Percentiles rank a stretch among this genome's conserved stretches.
These are phyloP conservation scores for Tetrapisispora pingtungensis DNA, from an alignment of 805 yeast genomes.

Conservation along the genomic window DNA sequence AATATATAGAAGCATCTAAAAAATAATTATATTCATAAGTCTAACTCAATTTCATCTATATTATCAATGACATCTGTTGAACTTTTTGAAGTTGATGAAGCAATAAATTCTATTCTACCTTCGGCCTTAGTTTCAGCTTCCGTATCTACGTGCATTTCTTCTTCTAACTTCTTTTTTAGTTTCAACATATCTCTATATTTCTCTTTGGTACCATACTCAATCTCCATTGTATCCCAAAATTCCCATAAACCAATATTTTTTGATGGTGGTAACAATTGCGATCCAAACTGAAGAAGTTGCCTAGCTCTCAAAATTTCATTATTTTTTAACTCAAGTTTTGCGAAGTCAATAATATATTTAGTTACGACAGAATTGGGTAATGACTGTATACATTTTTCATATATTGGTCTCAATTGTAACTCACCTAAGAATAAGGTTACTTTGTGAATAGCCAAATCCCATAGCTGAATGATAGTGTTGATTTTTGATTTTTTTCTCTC, in stretches of 20 bases:
- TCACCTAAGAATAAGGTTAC: constrained; percentile 33
- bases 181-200: constrained; percentile 67
- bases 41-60: constrained; percentile 55
- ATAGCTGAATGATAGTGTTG: constrained; percentile 30
- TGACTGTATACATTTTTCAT: constrained; percentile 40
- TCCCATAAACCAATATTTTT: constrained; percentile 41
- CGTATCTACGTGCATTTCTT: constrained; percentile 23
- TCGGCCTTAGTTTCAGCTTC: constrained; percentile 17
- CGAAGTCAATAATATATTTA: constrained; percentile 42
- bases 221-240: constrained; percentile 66
- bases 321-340: constrained; percentile 42
- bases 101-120: constrained; percentile 37
- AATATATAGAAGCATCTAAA: not conserved
- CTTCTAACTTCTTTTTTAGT: constrained; percentile 37
- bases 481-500: constrained; percentile 9
- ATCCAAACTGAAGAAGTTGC: constrained; percentile 47
- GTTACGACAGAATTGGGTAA: constrained; percentile 37
- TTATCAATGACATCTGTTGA: constrained; percentile 21
- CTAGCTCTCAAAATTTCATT: constrained; percentile 55
- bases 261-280: constrained; percentile 32
- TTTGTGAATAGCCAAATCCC: constrained; percentile 35
- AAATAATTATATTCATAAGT: constrained; percentile 22
- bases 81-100: constrained; percentile 32
- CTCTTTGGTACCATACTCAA: constrained; percentile 57
- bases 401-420: constrained; percentile 38